phyloP scores from a whole-genome alignment of 2,329 filamentous ascomycete genomes.

The Camptophora hylomeconis region DNA sequence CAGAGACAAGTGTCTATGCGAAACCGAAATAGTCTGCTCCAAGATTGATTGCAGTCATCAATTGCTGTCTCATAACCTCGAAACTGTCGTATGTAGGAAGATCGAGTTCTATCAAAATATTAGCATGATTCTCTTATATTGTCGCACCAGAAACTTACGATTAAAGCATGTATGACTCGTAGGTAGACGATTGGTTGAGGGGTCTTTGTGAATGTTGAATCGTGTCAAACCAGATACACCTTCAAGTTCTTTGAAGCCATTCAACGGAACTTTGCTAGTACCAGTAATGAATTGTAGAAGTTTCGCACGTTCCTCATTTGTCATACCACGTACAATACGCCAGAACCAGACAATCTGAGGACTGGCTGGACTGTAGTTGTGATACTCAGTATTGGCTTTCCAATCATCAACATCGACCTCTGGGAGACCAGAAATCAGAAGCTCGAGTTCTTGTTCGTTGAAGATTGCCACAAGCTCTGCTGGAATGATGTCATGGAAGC shows the following conservation, averaged over 20 bases:
- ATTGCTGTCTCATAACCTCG: conserved; percentile 70
- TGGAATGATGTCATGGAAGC: conserved; percentile 97
- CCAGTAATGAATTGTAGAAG: conserved; percentile 95
- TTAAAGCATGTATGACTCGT: conserved; percentile 99
- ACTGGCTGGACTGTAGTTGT: conserved; percentile 89
- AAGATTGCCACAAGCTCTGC: conserved; percentile 92
- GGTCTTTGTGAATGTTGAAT: conserved; percentile 85
- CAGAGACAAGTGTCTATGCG: conserved; percentile 43
- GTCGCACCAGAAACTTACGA: conserved; percentile 56
- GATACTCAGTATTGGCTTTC: conserved; percentile 98
- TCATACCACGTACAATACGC: conserved; percentile 91
- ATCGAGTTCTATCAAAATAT: conserved; percentile 96
- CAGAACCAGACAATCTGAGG: conserved; percentile 99
- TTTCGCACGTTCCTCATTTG: conserved; percentile 97
- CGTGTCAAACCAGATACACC: conserved; percentile 97
- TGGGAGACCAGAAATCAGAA: conserved; percentile 89
- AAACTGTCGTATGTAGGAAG: conserved; percentile 97
- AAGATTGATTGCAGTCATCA: conserved; percentile 94
- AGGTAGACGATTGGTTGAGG: conserved; percentile 70
- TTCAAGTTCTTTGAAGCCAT: conserved; percentile 97
- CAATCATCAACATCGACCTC: conserved; percentile 98
- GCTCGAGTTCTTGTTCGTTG: conserved; percentile 93
- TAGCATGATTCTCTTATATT: conserved; percentile 3
- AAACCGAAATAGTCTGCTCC: conserved; percentile 97
- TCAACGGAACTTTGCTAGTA: conserved; percentile 94